Conservation (phyloP, 768 basidiomycete species). For the Tylopilus plumbeoviolaceoides region DNA sequence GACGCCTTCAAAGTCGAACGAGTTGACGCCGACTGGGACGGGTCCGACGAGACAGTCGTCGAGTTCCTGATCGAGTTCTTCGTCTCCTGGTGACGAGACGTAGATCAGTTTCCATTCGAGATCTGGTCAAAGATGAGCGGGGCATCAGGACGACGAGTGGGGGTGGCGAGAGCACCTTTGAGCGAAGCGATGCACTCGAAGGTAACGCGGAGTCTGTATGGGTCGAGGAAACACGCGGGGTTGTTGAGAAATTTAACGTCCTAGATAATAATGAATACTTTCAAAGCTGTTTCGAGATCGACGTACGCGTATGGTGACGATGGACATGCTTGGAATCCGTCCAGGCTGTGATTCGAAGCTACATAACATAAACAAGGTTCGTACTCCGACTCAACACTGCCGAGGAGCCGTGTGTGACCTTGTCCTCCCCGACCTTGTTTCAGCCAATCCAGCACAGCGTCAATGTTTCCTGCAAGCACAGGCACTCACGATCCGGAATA, state of each 20-base stretch:
- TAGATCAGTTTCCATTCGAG: slow-evolving; percentile 98
- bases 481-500: no score
- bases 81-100: slow-evolving; percentile 89
- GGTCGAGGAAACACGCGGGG: slow-evolving; percentile 86
- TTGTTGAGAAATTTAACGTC: slow-evolving; percentile 91
- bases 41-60: slow-evolving; percentile 98
- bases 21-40: slow-evolving; percentile 93
- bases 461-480: no score
- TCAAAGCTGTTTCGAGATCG: no score
- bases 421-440: no score
- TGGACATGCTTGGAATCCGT: slow-evolving; percentile 49
- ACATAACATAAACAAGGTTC: no score
- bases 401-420: no score
- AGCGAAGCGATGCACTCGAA: slow-evolving; percentile 95
- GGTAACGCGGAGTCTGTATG: slow-evolving; percentile 90
- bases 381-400: no score
- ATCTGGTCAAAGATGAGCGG: slow-evolving; percentile 44
- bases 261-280: slow-evolving; percentile 34
- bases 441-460: no score
- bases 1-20: slow-evolving; percentile 92
- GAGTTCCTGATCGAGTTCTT: slow-evolving; percentile 92
- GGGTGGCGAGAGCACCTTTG: slow-evolving; percentile 60
- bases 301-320: slow-evolving; percentile 65
- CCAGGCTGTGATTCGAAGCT: no score
- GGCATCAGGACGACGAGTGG: not conserved